Base-by-base conservation (phyloP, 2,329 filamentous ascomycete genomes). In the Botrytis medusae region DNA sequence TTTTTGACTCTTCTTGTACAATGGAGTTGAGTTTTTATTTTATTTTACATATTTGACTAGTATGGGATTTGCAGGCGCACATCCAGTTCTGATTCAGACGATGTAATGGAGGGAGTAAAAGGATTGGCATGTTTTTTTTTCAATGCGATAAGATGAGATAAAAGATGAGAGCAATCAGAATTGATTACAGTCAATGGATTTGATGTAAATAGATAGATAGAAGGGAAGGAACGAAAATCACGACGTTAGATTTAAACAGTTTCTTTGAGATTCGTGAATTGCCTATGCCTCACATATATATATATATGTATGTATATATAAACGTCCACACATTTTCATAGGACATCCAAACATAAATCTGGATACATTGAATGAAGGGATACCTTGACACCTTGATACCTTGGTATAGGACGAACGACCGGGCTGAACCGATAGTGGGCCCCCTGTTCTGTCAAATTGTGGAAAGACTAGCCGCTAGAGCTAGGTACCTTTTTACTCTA, bases 1-100 rank as follows among this genome's bases (percentile, higher is more conserved):
- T n/a, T 42, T 51, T 8, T 8, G 34, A 42, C 65, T 37, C 34
- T 59, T 75, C 71, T 73, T 75, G 74, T 73, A 74, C 69, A 61
- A 32, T 51, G 72, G 72, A 70, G 46, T 73, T 70, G 10, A 18
- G 22, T 37, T 22, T 60, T 57, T 18, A 18, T 60, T 40, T 72
- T 60, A 25, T 29, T 72, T 61, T 34, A 69, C 46, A 69, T 54
- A 69, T 42, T 67, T 65, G 61, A 42, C 61, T 46, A 37, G 69
- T 59, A 67, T 22, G 64, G 62, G 71, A 51, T 69, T 57, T 70
- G 59, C 67, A 63, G 72, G 72, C 67, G 72, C 51, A 69, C 62
- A 68, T 68, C 62, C 46, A 68, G 34, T 68, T 68, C 44, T 59
- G 51, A 63, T 60, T 59, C 46, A 18, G 48, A 51, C 48, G 29